Evolutionary conservation across 2,329 filamentous ascomycete genomes (phyloP), one percentile per base, ranked within the genome.

Genomic region (Neofusicoccum cordaticola): DNA sequence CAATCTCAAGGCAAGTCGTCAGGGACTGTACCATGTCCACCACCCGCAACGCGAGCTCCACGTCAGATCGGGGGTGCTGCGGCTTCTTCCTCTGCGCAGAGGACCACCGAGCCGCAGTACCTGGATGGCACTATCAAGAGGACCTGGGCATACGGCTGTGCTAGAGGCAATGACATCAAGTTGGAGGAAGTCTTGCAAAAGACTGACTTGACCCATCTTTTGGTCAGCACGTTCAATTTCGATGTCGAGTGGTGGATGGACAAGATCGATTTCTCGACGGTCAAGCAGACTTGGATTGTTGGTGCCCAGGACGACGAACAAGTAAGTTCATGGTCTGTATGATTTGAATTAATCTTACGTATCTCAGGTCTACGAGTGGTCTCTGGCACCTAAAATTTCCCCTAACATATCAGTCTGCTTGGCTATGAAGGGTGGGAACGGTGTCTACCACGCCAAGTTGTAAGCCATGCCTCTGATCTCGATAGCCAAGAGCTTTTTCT

Each of bases 401-500:
- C 72, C 73, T 11, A 83, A 84, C 58, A 82, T 96, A 63, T 85
- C 85, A 19, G 70, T 88, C 63, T 93, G 91, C 73, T 97, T 98
- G 72, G 94, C 85, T 2, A 94, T 97, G 91, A 82, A 86, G 45
- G 85, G 87, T 1, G 81, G 85, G 52, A 79, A 86, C 5, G 89
- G 88, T 27, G 88, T 84, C 70, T 97, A 98, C 93, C 95, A 98
- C 77, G 96, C 92, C 57, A 98, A 99, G 74, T 82, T 98, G 48
- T 63, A 27, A 47, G 56, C 22, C 3, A 22, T 1, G 5, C 45
- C 19, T 50, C 15, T 6, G 11, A 17, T 22, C 5, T 3, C 19
- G 45, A 44, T 19, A 2, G 8, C 3, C 5, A 15, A 12, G 13
- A 17, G 2, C 11, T 47, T 13, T 4, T 11, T 17, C 27, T 63